Percentiles rank a stretch among this genome's conserved stretches.
These are phyloP conservation scores for Basidioascus undulatus DNA, from an alignment of 768 basidiomycete species.

Conservation along the genomic window DNA sequence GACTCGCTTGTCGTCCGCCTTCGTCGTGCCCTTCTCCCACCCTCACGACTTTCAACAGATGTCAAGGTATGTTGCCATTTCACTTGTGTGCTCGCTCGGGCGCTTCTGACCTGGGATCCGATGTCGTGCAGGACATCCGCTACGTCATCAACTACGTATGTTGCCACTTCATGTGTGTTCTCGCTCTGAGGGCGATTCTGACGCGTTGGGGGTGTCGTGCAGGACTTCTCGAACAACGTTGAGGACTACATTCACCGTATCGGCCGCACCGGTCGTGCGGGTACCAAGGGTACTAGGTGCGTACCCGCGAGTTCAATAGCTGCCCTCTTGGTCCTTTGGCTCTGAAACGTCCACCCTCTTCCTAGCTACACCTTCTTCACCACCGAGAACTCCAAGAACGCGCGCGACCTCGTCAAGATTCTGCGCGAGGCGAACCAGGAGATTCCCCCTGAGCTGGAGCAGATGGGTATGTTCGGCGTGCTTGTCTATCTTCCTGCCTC, in stretches of 20 bases:
- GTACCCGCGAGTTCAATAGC: constrained; percentile 9
- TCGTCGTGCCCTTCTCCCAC: constrained; percentile 19
- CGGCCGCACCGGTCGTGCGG: constrained; percentile 55
- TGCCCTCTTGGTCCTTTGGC: neutral
- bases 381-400: constrained; percentile 80
- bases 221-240: constrained; percentile 93
- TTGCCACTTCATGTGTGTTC: constrained; percentile 1
- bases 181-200: constrained; percentile 2
- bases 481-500: constrained; percentile 11
- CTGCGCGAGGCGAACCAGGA: constrained; percentile 63
- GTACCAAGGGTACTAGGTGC: constrained; percentile 27
- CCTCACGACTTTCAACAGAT: constrained; percentile 14
- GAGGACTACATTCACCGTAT: constrained; percentile 99
- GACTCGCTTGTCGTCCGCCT: constrained; percentile 9
- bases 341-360: neutral
- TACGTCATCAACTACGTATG: constrained; percentile 41
- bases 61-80: constrained; percentile 16
- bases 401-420: constrained; percentile 71
- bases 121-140: constrained; percentile 98
- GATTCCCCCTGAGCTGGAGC: constrained; percentile 70
- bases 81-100: too few relatives aligned
- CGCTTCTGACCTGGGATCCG: too few relatives aligned
- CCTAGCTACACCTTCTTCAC: constrained; percentile 66
- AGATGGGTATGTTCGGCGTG: constrained; percentile 72
- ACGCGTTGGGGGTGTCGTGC: constrained; percentile 35